Percentiles rank a stretch among this genome's conserved stretches.
These are phyloP conservation scores for Bipolaris bicolor DNA, from an alignment of 2,329 filamentous ascomycete genomes.

Conservation along the genomic window DNA sequence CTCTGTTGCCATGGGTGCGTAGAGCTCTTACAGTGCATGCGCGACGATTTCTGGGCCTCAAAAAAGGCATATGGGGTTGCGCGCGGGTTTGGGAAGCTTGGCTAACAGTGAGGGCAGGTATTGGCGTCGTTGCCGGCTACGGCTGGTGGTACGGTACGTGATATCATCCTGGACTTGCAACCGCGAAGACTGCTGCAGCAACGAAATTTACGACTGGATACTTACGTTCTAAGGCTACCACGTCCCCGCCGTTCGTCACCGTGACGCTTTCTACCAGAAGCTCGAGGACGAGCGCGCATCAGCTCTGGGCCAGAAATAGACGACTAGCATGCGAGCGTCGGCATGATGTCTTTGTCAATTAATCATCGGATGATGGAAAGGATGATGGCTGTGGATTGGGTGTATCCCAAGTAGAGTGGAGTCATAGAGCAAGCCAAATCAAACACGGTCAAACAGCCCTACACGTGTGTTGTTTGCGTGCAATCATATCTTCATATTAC, in stretches of 20 bases:
- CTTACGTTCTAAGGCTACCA: slow-evolving; percentile 61
- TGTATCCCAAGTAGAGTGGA: slow-evolving; percentile 43
- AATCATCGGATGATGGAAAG: slow-evolving; percentile 32
- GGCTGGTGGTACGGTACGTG: slow-evolving; percentile 70
- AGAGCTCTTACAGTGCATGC: neutral
- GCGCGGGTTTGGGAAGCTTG: slow-evolving; percentile 18
- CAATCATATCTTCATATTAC: neutral
- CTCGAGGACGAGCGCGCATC: slow-evolving; percentile 66
- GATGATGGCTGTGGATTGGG: slow-evolving; percentile 31
- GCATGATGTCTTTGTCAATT: slow-evolving; percentile 38
- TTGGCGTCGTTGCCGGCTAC: slow-evolving; percentile 68
- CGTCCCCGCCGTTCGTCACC: slow-evolving; percentile 67
- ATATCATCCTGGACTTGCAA: slow-evolving; percentile 8
- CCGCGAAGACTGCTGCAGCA: neutral
- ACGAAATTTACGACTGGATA: neutral
- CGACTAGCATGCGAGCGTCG: slow-evolving; percentile 18
- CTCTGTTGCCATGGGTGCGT: slow-evolving; percentile 69
- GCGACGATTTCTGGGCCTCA: neutral
- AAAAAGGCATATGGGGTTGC: slow-evolving; percentile 1
- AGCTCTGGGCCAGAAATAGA: slow-evolving; percentile 49
- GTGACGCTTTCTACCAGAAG: slow-evolving; percentile 68
- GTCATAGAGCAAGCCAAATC: slow-evolving; percentile 29
- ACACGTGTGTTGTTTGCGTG: neutral
- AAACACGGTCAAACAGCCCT: slow-evolving; percentile 9
- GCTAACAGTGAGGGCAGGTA: slow-evolving; percentile 55